phyloP scores from a whole-genome alignment of 129 eudicot species.

The Lactuca saligna region DNA sequence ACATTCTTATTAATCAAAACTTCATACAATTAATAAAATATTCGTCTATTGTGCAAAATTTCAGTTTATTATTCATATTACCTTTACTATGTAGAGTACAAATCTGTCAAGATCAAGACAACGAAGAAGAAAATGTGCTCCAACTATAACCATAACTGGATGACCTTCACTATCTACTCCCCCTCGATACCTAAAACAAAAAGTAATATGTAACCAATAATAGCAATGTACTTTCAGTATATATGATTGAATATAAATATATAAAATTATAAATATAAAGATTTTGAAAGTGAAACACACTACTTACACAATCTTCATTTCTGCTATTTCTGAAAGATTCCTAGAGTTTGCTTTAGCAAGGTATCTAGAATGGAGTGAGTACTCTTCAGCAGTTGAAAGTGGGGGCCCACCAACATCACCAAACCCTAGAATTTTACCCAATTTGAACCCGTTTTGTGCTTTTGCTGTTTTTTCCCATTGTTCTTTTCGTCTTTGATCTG shows the following conservation, averaged over 20 bases:
- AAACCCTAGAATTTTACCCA: constrained; percentile 79
- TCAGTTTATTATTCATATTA: constrained; percentile 6
- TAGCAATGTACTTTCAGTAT: neutral
- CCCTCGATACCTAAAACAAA: constrained; percentile 67
- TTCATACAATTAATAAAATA: neutral
- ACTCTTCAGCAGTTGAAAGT: constrained; percentile 84
- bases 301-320: constrained; percentile 97
- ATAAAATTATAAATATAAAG: neutral
- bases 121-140: constrained; percentile 90
- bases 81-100: constrained; percentile 73
- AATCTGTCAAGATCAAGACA: constrained; percentile 91
- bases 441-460: constrained; percentile 70
- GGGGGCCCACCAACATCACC: constrained; percentile 84
- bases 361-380: constrained; percentile 93
- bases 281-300: neutral
- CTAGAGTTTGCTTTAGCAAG: constrained; percentile 93
- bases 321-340: constrained; percentile 93
- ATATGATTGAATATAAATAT: no score
- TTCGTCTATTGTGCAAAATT: neutral
- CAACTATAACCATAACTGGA: constrained; percentile 89
- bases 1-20: no score
- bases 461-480: constrained; percentile 83
- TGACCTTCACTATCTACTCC: constrained; percentile 94
- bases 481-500: constrained; percentile 79
- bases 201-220: neutral